phyloP scores from a whole-genome alignment of 148 eudicot species.

The Chenopodium berlandieri region DNA sequence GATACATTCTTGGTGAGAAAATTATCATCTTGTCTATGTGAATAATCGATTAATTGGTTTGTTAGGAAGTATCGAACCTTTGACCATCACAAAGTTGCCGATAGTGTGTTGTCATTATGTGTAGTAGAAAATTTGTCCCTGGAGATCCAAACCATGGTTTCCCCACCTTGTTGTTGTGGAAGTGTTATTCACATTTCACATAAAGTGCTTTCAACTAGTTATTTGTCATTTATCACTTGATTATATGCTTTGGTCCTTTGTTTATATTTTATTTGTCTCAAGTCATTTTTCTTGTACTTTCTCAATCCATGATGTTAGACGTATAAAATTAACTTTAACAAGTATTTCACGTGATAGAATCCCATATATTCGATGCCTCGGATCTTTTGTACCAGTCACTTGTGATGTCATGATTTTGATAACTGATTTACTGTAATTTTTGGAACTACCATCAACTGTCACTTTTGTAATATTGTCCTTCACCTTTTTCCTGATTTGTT shows the following conservation, averaged over 20 bases:
- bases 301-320: not conserved
- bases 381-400: not conserved
- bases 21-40: not conserved
- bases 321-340: too few relatives aligned
- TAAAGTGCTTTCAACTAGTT: not conserved
- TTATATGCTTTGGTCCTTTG: not conserved
- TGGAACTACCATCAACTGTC: not conserved
- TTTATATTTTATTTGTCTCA: not conserved
- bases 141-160: not conserved
- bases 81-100: too few relatives aligned
- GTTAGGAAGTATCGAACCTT: not conserved
- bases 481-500: not conserved
- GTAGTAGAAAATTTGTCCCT: not conserved
- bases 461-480: not conserved
- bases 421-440: not conserved
- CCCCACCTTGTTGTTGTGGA: not conserved
- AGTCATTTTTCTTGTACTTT: not conserved
- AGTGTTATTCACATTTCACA: not conserved
- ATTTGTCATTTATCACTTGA: not conserved
- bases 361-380: not conserved
- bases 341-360: too few relatives aligned
- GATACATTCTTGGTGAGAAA: not conserved
- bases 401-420: not conserved
- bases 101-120: not conserved
- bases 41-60: not conserved